These are phyloP conservation scores for Teratosphaeria epicoccoides DNA, from an alignment of 2,329 filamentous ascomycete genomes.

Conservation along the genomic window DNA sequence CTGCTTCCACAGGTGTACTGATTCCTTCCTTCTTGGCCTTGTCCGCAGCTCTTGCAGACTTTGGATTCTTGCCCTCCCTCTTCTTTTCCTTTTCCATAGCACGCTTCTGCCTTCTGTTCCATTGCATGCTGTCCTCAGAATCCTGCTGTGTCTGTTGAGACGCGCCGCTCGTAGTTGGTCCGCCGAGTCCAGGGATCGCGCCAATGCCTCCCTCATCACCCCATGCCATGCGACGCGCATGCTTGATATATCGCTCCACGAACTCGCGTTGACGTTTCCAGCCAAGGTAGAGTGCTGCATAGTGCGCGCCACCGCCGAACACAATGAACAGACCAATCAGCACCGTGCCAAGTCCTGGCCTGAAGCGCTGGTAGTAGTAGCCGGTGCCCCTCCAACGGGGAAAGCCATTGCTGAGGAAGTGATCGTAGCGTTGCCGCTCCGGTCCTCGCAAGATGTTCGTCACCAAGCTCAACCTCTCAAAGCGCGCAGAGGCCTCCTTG, in stretches of 20 bases:
- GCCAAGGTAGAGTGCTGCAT: slow-evolving; percentile 70
- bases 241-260: slow-evolving; percentile 80
- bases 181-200: slow-evolving; percentile 57
- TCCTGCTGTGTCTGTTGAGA: slow-evolving; percentile 23
- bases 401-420: slow-evolving; percentile 88
- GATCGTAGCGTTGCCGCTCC: slow-evolving; percentile 78
- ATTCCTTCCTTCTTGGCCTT: slow-evolving; percentile 38
- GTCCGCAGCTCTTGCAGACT: slow-evolving; percentile 31
- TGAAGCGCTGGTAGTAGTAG: slow-evolving; percentile 94
- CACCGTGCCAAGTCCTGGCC: slow-evolving; percentile 80
- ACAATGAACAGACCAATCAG: slow-evolving; percentile 70
- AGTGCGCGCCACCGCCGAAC: slow-evolving; percentile 77
- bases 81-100: slow-evolving; percentile 75
- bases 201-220: slow-evolving; percentile 62
- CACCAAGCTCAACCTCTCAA: slow-evolving; percentile 74
- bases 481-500: slow-evolving; percentile 72
- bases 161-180: slow-evolving; percentile 16
- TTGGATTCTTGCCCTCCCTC: slow-evolving; percentile 44
- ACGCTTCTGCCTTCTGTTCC: slow-evolving; percentile 75
- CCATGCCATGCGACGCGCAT: slow-evolving; percentile 81
- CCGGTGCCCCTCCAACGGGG: slow-evolving; percentile 94
- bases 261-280: slow-evolving; percentile 89
- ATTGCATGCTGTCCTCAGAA: slow-evolving; percentile 43
- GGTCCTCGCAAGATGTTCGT: slow-evolving; percentile 75
- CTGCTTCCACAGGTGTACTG: slow-evolving; percentile 46